Evolutionary conservation across 2,329 filamentous ascomycete species (phyloP).

Genomic region (Epichloe coenophiala): DNA sequence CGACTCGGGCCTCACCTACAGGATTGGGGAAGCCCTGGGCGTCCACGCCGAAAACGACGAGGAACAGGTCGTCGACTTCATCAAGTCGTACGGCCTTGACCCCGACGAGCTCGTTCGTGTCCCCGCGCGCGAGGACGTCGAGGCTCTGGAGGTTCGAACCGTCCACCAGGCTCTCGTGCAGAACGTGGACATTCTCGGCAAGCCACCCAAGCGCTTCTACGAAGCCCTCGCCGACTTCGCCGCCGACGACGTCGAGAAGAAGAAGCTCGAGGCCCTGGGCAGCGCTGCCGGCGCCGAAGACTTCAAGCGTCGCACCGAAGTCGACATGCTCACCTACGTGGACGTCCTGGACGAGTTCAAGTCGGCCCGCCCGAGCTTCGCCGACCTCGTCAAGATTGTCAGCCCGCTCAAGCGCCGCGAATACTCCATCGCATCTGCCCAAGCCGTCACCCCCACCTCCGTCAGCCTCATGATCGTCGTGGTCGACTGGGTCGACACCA

Average conservation of each 20-base stretch:
- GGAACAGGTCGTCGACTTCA: conserved; percentile 67
- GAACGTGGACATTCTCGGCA: conserved; percentile 93
- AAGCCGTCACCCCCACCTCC: conserved; percentile 81
- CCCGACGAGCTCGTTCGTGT: conserved; percentile 80
- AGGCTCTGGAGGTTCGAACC: conserved; percentile 72
- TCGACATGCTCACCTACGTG: conserved; percentile 82
- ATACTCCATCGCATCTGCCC: conserved; percentile 97
- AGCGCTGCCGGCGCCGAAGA: conserved; percentile 70
- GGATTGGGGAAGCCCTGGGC: conserved; percentile 92
- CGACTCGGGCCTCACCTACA: conserved; percentile 80
- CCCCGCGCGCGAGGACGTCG: conserved; percentile 64
- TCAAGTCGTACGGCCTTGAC: conserved; percentile 77
- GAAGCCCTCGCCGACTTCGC: conserved; percentile 82
- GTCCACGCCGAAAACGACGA: conserved; percentile 92
- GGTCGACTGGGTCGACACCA: conserved; percentile 84
- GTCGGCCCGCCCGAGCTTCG: conserved; percentile 78
- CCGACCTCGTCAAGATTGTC: conserved; percentile 79
- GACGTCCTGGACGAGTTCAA: conserved; percentile 82
- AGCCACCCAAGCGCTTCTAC: conserved; percentile 96
- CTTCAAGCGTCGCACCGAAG: conserved; percentile 83
- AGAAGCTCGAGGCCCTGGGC: conserved; percentile 62
- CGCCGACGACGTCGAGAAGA: conserved; percentile 68
- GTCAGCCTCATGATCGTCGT: conserved; percentile 95
- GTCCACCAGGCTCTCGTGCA: conserved; percentile 84
- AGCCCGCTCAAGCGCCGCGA: conserved; percentile 88